Evolutionary conservation across 306 rosid genomes (phyloP), one percentile per base, ranked within the genome.

Genomic region (Malus sieversii): DNA sequence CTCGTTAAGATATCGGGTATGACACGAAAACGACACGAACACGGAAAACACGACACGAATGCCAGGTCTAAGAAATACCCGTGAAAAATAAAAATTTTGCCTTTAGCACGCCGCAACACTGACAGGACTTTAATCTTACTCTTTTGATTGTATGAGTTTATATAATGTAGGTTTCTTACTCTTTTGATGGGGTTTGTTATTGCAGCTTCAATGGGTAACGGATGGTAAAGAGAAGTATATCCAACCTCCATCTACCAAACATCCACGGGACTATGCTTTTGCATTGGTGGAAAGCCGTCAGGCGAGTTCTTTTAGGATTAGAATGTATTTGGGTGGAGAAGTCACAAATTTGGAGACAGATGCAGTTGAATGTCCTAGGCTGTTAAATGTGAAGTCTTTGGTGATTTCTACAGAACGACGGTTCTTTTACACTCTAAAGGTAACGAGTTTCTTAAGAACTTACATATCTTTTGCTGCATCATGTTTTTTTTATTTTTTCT

Each of bases 251-350:
- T 42, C 45, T 42, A 0, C 45, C 45, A 85, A 70, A 69, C 75
- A 90, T 25, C 92, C 91, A 20, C 83, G 87, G 16, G 84, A 84
- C 5, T 88, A 94, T 72, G 97, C 96, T 13, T 94, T 94, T 88
- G 94, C 97, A 51, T 88, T 88, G 84, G 98, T 94, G 78, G 98
- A 94, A 78, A 82, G 82, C 45, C 71, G 75, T 62, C 90, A 84
- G 14, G 85, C 69, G 3, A 71, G 78, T 79, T 86, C 88, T 78
- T 66, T 91, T 68, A 86, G 86, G 66, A 88, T 87, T 66, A 88
- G 95, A 86, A 86, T 94, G 88, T 87, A 79, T 84, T 83, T 94
- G 72, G 88, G 88, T 13, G 96, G 96, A 81, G 91, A 93, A 77
- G 80, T 86, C 84, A 78, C 72, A 6, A 71, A 75, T 78, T 80